Evolutionary conservation across 2,329 filamentous ascomycete species (phyloP).

Genomic region (Sarocladium kiliense): DNA sequence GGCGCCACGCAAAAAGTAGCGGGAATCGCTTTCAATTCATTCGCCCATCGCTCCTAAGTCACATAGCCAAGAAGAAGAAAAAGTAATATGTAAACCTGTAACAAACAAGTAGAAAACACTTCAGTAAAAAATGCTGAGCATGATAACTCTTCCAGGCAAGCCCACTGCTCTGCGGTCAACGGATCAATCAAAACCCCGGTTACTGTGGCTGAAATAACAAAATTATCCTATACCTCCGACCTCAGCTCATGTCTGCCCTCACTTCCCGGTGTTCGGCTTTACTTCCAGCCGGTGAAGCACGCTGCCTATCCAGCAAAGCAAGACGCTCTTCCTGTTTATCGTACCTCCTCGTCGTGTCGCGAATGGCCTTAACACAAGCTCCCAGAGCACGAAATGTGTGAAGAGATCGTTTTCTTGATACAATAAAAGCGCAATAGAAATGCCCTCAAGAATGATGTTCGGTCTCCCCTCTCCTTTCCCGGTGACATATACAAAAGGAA

Average conservation of each 20-base stretch:
- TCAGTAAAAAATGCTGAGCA: background rate
- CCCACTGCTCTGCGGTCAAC: background rate
- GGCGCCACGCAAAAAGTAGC: background rate
- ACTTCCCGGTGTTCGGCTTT: no score
- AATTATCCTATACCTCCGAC: background rate
- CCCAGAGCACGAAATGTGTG: no score
- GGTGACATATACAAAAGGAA: slow-evolving; percentile 7
- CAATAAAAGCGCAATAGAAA: background rate
- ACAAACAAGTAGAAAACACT: background rate
- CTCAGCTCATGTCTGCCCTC: no score
- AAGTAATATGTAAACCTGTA: background rate
- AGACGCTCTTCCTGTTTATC: no score
- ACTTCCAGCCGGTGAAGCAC: no score
- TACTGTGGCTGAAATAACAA: background rate
- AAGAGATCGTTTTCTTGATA: background rate
- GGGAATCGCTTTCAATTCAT: background rate
- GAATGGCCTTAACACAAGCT: background rate
- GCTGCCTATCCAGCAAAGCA: no score
- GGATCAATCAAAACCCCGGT: background rate
- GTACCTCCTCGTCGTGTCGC: background rate
- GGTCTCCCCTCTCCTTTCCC: background rate
- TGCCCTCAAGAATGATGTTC: background rate
- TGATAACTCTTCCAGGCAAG: background rate
- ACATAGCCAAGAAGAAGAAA: background rate
- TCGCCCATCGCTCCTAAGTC: background rate